phyloP scores from a whole-genome alignment of 108 stramenopile species.

The Fragilaria radians region DNA sequence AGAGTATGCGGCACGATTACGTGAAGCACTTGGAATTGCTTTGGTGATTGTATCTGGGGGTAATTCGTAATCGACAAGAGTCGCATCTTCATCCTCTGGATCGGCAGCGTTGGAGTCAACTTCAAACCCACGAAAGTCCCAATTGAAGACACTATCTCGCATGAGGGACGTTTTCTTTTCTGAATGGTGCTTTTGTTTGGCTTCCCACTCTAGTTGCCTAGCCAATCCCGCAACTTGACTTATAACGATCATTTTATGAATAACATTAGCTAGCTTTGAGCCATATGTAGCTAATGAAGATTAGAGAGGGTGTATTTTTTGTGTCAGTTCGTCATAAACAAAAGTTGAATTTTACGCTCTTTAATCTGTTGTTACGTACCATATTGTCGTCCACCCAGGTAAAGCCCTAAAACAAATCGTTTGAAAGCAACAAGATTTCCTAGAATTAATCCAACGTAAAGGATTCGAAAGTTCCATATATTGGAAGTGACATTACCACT shows the following conservation, averaged over 20 bases:
- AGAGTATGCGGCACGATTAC: neutral
- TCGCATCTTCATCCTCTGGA: neutral
- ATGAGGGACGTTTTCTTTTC: neutral
- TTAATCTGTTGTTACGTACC: neutral
- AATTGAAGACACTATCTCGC: neutral
- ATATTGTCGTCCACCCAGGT: constrained; percentile 49
- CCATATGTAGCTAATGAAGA: constrained; percentile 22
- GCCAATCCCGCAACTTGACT: constrained; percentile 39
- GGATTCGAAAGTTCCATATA: constrained; percentile 12
- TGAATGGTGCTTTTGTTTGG: neutral
- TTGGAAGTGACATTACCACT: constrained; percentile 15
- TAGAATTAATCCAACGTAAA: constrained; percentile 24
- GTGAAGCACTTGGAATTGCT: neutral
- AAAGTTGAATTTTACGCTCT: no score
- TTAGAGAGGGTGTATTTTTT: neutral
- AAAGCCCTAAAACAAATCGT: constrained; percentile 43
- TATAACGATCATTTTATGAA: constrained; percentile 56
- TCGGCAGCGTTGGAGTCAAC: neutral
- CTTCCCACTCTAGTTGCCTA: neutral
- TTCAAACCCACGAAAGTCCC: neutral
- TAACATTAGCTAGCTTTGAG: constrained; percentile 40
- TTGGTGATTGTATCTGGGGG: neutral
- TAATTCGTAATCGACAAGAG: neutral
- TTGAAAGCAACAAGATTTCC: constrained; percentile 45
- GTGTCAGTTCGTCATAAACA: neutral